A percentile compares a stretch with the other conserved stretches of the same genome.
phyloP scores from a whole-genome alignment of 352 stramenopile genomes.

The Phytophthora pisi region DNA sequence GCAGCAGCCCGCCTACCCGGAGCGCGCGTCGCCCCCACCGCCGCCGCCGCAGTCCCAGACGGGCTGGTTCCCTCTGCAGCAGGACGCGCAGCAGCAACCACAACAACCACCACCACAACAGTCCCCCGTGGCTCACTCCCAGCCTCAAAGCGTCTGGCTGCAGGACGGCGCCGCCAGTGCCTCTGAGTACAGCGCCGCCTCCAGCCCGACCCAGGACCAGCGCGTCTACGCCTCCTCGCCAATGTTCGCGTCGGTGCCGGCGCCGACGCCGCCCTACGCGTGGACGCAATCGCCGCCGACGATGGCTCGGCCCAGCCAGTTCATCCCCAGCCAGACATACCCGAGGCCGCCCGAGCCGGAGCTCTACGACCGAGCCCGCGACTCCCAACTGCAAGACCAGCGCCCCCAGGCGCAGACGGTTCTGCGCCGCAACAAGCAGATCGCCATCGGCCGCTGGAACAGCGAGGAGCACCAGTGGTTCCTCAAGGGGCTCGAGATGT shows the following conservation, averaged over 20 bases:
- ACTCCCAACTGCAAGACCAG: conserved; percentile 1
- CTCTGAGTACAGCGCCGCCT: background rate
- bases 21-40: conserved; percentile 21
- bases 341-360: conserved; percentile 13
- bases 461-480: conserved; percentile 79
- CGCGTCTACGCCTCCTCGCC: conserved; percentile 16
- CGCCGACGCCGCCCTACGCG: conserved; percentile 18
- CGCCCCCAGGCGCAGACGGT: conserved; percentile 13
- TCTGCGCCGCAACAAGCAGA: conserved; percentile 53
- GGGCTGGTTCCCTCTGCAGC: conserved; percentile 57
- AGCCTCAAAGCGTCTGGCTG: conserved; percentile 16
- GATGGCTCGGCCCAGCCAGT: conserved; percentile 5
- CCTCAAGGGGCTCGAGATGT: conserved; percentile 82
- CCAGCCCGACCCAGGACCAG: conserved; percentile 9
- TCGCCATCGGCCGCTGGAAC: conserved; percentile 79
- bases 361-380: conserved; percentile 13
- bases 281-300: conserved; percentile 23
- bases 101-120: background rate
- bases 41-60: conserved; percentile 40
- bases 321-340: conserved; percentile 21
- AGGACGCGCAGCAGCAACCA: conserved; percentile 33
- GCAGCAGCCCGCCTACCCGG: conserved; percentile 13
- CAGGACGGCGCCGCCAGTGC: conserved; percentile 5
- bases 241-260: conserved; percentile 16
- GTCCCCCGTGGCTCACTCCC: background rate